Conservation (phyloP, 1,139 yeast species). For the Wickerhamiella infanticola region DNA sequence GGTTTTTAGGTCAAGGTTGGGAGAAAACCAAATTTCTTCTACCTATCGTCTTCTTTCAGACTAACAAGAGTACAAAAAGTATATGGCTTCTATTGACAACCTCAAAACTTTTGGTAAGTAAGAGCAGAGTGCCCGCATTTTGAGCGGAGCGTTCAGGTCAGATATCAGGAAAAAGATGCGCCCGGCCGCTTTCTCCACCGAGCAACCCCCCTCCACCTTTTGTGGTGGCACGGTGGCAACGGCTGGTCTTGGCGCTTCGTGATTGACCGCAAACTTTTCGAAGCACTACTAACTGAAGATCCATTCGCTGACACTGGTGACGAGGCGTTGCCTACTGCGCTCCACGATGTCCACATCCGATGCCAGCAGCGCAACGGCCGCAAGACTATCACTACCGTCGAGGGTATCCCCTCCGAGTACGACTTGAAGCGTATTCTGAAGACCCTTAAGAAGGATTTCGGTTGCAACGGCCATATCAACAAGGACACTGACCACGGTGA, state of each 20-base stretch:
- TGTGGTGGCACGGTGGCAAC: no score
- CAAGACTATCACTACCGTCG: conserved; percentile 95
- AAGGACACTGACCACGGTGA: conserved; percentile 94
- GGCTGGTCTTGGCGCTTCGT: no score
- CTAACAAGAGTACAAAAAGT: conserved; percentile 13
- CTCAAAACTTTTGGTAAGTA: conserved; percentile 78
- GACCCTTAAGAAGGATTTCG: conserved; percentile 93
- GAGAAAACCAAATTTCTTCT: not conserved
- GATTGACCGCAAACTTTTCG: no score
- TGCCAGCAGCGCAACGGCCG: conserved; percentile 99
- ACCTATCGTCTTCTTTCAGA: not conserved
- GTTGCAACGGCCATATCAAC: conserved; percentile 97
- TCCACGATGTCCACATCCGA: conserved; percentile 94
- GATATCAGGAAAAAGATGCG: no score
- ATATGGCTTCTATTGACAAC: conserved; percentile 75
- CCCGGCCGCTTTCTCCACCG: no score
- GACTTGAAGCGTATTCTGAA: conserved; percentile 87
- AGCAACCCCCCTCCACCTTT: no score
- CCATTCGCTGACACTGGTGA: conserved; percentile 99
- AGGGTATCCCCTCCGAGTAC: conserved; percentile 91
- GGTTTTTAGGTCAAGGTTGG: not conserved
- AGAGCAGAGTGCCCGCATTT: no score
- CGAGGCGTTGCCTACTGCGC: conserved; percentile 74
- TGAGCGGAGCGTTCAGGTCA: no score
- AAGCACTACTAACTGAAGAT: conserved; percentile 29